These are phyloP conservation scores for Phytophthora palmivora DNA, from an alignment of 352 stramenopile species.

Conservation along the genomic window DNA sequence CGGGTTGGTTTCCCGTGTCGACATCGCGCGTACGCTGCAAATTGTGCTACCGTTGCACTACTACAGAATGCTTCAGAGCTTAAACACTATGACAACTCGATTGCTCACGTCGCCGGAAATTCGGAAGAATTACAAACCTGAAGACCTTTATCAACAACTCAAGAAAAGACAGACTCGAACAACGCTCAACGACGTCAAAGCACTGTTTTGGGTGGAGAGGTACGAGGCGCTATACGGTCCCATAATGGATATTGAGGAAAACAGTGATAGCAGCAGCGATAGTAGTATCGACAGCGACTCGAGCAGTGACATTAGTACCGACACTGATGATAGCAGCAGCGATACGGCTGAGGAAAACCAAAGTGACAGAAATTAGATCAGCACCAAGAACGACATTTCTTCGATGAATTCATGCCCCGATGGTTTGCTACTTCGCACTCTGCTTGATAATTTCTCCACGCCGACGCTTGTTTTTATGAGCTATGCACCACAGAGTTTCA, in stretches of 20 bases:
- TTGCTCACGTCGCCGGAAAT: conserved; percentile 28
- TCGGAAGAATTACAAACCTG: conserved; percentile 29
- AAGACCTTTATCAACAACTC: conserved; percentile 35
- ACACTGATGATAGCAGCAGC: conserved; percentile 6
- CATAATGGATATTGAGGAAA: conserved; percentile 22
- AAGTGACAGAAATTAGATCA: conserved; percentile 3
- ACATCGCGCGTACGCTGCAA: conserved; percentile 44
- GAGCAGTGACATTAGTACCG: conserved; percentile 1
- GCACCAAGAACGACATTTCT: conserved; percentile 3
- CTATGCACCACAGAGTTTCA: conserved; percentile 32
- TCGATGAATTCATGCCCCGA: not conserved
- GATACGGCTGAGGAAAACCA: not conserved
- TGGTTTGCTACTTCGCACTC: not conserved
- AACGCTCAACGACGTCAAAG: conserved; percentile 42
- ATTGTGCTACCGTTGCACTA: conserved; percentile 49
- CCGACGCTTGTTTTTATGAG: conserved; percentile 52
- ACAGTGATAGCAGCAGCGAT: conserved; percentile 16
- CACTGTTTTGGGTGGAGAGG: conserved; percentile 53
- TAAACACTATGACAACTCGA: conserved; percentile 1
- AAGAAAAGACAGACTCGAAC: conserved; percentile 8
- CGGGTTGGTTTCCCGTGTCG: conserved; percentile 40
- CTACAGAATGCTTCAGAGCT: conserved; percentile 41
- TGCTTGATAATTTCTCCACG: conserved; percentile 27
- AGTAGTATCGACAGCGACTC: conserved; percentile 10
- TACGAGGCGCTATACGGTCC: conserved; percentile 41